These are phyloP conservation scores for Pyrus hybrid DNA, from an alignment of 331 rosid genomes.

Conservation along the genomic window DNA sequence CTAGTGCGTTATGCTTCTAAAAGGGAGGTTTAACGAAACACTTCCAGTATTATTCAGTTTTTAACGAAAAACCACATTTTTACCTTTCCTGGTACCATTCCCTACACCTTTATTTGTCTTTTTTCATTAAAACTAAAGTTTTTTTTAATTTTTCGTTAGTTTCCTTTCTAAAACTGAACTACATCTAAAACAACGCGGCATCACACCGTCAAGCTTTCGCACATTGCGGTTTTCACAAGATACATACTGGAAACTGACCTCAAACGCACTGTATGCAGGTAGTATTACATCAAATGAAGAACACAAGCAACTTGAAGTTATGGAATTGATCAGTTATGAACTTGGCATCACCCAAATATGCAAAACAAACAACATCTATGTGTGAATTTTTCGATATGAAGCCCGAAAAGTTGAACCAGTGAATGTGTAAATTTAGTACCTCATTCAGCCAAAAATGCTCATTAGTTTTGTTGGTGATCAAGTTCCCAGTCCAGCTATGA, in stretches of 20 bases:
- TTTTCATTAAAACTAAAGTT: too few species aligned
- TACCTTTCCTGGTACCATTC: too few species aligned
- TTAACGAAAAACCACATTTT: too few species aligned
- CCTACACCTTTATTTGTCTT: too few species aligned
- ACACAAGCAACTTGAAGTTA: neutral
- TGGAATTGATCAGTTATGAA: neutral
- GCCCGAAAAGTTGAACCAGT: too few species aligned
- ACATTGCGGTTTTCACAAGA: neutral
- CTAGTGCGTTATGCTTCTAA: too few species aligned
- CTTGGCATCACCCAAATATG: neutral
- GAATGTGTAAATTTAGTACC: conserved; percentile 27
- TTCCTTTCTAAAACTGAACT: too few species aligned
- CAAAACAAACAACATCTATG: neutral
- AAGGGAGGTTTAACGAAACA: too few species aligned
- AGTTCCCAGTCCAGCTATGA: conserved; percentile 97
- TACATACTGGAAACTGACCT: neutral
- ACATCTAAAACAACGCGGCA: neutral
- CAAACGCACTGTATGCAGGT: neutral
- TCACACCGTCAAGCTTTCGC: neutral
- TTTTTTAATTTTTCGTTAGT: too few species aligned
- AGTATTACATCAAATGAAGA: neutral
- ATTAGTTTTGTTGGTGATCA: conserved; percentile 81
- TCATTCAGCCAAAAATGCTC: conserved; percentile 98
- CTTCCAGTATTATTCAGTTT: too few species aligned
- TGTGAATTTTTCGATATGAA: neutral